These are phyloP conservation scores for Parathielavia appendiculata DNA, from an alignment of 495 filamentous ascomycete species.

Conservation along the genomic window DNA sequence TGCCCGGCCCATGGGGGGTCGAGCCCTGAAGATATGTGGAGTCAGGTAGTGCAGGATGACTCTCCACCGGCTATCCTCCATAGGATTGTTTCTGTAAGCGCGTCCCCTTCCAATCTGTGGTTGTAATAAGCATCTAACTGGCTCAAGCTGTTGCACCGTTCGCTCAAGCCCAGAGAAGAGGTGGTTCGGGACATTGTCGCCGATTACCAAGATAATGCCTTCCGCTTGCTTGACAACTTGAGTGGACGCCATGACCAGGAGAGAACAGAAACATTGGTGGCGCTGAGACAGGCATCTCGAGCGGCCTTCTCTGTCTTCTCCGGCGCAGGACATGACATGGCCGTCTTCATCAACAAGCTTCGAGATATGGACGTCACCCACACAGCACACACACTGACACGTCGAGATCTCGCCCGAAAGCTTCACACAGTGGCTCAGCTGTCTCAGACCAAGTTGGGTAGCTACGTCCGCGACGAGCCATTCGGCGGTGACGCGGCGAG, in stretches of 20 bases:
- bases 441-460: neutral
- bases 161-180: slow-evolving; percentile 24
- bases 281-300: slow-evolving; percentile 8
- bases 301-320: slow-evolving; percentile 5
- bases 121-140: neutral
- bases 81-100: slow-evolving; percentile 18
- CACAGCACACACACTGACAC: neutral
- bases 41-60: slow-evolving; percentile 12
- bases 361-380: slow-evolving; percentile 7
- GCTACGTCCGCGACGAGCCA: neutral
- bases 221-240: slow-evolving; percentile 17
- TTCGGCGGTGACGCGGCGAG: neutral
- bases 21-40: slow-evolving; percentile 16
- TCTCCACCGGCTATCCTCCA: slow-evolving; percentile 15
- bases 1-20: neutral
- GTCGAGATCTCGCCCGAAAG: slow-evolving; percentile 2
- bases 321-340: slow-evolving; percentile 11
- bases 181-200: slow-evolving; percentile 18
- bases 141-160: slow-evolving; percentile 19
- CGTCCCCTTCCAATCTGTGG: no score
- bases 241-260: slow-evolving; percentile 17
- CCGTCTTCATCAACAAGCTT: neutral
- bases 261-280: neutral
- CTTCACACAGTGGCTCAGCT: neutral
- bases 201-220: slow-evolving; percentile 21